Evolutionary conservation across 371 early-diverging fungal genomes (phyloP).

Genomic region (Rhizopus stolonifer): DNA sequence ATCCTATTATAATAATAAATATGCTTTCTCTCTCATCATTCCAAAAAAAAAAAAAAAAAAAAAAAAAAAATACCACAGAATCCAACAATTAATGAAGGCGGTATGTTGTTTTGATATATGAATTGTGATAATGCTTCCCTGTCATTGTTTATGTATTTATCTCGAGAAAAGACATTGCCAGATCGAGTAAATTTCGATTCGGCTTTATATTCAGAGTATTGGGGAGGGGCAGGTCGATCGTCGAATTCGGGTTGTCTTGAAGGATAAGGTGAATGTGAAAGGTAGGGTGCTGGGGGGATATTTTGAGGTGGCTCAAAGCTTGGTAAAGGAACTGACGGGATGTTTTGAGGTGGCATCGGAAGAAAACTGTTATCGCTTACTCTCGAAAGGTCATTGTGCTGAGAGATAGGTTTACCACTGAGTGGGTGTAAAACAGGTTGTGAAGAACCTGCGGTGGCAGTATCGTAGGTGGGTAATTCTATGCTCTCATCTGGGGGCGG

Average conservation of each 20-base stretch:
- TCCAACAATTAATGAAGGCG: constrained; percentile 33
- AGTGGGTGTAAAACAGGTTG: not conserved
- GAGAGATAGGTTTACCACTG: not conserved
- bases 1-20: no score
- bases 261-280: not conserved
- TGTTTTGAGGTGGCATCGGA: not conserved
- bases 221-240: constrained; percentile 44
- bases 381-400: not conserved
- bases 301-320: not conserved
- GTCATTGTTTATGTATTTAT: constrained; percentile 44
- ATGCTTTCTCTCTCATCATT: not conserved
- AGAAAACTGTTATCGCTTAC: not conserved
- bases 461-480: not conserved
- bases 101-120: constrained; percentile 38
- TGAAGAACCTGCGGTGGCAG: not conserved
- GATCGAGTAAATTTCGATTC: constrained; percentile 13
- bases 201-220: constrained; percentile 39
- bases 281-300: not conserved
- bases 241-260: constrained; percentile 15
- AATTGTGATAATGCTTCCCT: constrained; percentile 47
- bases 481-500: not conserved
- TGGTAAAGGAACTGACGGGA: not conserved
- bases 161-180: constrained; percentile 33
- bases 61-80: constrained; percentile 36
- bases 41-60: no score